phyloP scores from a whole-genome alignment of 2,329 filamentous ascomycete species.

The Fusarium humuli region DNA sequence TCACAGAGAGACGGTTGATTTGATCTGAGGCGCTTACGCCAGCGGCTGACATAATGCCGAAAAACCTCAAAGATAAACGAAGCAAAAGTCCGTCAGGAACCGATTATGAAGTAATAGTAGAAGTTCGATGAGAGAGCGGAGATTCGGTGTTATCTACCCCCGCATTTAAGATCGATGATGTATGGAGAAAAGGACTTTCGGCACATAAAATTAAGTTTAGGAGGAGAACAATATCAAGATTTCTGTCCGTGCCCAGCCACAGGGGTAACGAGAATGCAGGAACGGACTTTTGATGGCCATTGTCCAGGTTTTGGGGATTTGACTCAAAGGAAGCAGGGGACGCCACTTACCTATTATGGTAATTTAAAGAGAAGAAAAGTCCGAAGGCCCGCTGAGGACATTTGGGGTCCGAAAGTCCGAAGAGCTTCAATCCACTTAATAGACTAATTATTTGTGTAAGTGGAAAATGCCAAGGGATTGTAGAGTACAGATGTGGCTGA shows the following conservation, averaged over 20 bases:
- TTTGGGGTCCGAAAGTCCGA: constrained; percentile 40
- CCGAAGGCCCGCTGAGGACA: constrained; percentile 19
- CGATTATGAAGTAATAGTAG: not conserved
- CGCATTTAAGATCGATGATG: constrained; percentile 7
- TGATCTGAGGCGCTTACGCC: constrained; percentile 26
- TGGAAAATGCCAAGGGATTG: not conserved
- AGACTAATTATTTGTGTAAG: not conserved
- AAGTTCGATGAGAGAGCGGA: constrained; percentile 8
- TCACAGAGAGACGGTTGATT: constrained; percentile 44
- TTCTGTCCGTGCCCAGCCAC: constrained; percentile 3
- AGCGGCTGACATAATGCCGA: constrained; percentile 23
- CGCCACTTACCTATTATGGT: constrained; percentile 3
- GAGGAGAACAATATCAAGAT: constrained; percentile 18
- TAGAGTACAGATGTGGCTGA: constrained; percentile 7
- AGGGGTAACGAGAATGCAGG: constrained; percentile 5
- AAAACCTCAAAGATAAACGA: not conserved
- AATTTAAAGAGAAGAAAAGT: constrained; percentile 26
- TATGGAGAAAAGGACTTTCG: not conserved
- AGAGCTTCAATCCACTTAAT: constrained; percentile 38
- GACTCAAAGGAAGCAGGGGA: not conserved
- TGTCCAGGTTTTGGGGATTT: constrained; percentile 12
- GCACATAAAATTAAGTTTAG: constrained; percentile 18
- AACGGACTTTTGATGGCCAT: constrained; percentile 2
- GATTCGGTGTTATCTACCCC: constrained; percentile 25
- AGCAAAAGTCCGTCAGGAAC: constrained; percentile 18